A percentile compares a stretch with the other conserved stretches of the same genome.
phyloP scores from a whole-genome alignment of 495 filamentous ascomycete genomes.

The Penicillium odoratum region DNA sequence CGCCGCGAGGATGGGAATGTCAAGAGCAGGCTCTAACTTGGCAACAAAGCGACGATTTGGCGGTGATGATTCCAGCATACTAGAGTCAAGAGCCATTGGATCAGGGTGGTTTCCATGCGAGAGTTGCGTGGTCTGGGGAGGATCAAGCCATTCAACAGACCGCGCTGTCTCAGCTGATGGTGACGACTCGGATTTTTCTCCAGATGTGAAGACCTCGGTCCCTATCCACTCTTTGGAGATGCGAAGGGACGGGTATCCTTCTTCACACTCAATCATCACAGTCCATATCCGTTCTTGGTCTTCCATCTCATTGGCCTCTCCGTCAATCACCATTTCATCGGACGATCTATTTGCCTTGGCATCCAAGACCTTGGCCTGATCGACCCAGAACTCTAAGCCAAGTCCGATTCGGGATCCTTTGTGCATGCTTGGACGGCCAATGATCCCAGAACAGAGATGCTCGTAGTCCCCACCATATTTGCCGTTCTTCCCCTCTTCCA shows the following conservation, averaged over 20 bases:
- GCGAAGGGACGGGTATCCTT: slow-evolving; percentile 48
- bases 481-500: slow-evolving; percentile 48
- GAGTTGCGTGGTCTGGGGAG: slow-evolving; percentile 46
- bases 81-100: slow-evolving; percentile 47
- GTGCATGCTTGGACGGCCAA: slow-evolving; percentile 81
- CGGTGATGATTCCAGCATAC: slow-evolving; percentile 46
- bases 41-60: slow-evolving; percentile 82
- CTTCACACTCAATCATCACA: slow-evolving; percentile 48
- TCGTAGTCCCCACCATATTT: slow-evolving; percentile 51
- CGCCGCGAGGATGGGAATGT: slow-evolving; percentile 67
- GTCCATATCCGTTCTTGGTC: slow-evolving; percentile 34
- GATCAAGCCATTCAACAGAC: slow-evolving; percentile 51
- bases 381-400: slow-evolving; percentile 83
- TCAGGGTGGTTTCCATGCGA: slow-evolving; percentile 39
- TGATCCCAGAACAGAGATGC: slow-evolving; percentile 48
- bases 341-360: slow-evolving; percentile 34
- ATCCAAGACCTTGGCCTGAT: slow-evolving; percentile 52
- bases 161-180: slow-evolving; percentile 22
- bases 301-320: slow-evolving; percentile 21
- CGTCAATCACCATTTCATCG: slow-evolving; percentile 42
- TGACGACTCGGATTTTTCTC: slow-evolving; percentile 24
- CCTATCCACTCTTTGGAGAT: slow-evolving; percentile 49
- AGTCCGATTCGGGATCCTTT: slow-evolving; percentile 69
- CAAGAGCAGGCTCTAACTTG: slow-evolving; percentile 78
- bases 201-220: slow-evolving; percentile 31